Evolutionary conservation across 306 rosid species (phyloP), one percentile per base, ranked within the genome.

Genomic region (Prinsepia uniflora): DNA sequence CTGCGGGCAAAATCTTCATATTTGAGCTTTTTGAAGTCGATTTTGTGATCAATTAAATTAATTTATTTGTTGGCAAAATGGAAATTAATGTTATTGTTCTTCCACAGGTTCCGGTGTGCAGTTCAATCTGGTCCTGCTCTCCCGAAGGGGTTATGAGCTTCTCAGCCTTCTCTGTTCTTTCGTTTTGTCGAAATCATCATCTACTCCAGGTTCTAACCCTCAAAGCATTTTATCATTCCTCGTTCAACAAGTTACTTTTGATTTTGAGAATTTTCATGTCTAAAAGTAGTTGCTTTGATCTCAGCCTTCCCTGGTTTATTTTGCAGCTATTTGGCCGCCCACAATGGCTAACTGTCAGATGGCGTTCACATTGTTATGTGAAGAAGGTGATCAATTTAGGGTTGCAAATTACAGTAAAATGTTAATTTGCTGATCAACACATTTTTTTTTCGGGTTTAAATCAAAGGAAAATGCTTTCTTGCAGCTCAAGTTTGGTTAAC

Each of bases 81-180:
- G 56, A 8, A n/a, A n/a, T n/a, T n/a, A 63, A 68, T 66, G 54
- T 39, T 20, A 50, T 60, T 17, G 20, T 55, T 46, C 65, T 54
- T n/a, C 13, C 3, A 82, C 50, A 90, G 96, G 72, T 85, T 81
- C 98, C 98, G 47, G 70, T 92, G 44, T 92, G 98, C 69, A 91
- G 93, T 65, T 92, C 98, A 55, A 86, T 90, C 67, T 92, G 98
- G 98, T 92, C 93, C 12, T 88, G 96, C 69, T 76, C 93, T 50
- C 68, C 91, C 53, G 90, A 90, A 70, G 87, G 91, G 54, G 96
- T 92, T 68, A 19, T 86, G 86, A 84, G 88, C 82, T 88, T 90
- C 79, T 88, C 98, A 50, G 96, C 96, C 71, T 90, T 81, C 83
- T 85, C 93, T 5, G 85, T 86, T 67, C 91, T 92, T 67, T 90